These are phyloP conservation scores for Verticillium klebahnii DNA, from an alignment of 2,329 filamentous ascomycete genomes.

Conservation along the genomic window DNA sequence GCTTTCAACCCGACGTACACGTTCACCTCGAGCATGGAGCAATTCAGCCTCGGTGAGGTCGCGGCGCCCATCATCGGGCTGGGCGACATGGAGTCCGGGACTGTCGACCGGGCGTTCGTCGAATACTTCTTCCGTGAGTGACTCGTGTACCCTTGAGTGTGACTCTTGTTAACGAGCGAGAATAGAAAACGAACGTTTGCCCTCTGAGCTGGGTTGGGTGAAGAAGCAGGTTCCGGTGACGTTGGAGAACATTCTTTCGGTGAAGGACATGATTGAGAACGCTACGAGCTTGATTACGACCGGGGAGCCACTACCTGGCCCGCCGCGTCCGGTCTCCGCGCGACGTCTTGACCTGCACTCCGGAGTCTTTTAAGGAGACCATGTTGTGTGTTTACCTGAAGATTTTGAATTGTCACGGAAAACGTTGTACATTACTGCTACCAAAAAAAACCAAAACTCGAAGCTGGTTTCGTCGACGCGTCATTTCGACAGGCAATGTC, in stretches of 20 bases:
- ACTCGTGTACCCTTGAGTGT: no score
- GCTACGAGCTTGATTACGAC: slow-evolving; percentile 3
- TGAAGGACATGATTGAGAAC: slow-evolving; percentile 6
- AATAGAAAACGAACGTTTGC: slow-evolving; percentile 9
- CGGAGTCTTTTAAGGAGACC: neutral
- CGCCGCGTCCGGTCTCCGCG: neutral
- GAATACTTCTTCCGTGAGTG: slow-evolving; percentile 42
- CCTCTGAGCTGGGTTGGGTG: slow-evolving; percentile 7
- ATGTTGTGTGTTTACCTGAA: neutral
- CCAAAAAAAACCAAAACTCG: no score
- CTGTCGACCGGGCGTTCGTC: slow-evolving; percentile 32
- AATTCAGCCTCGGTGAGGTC: slow-evolving; percentile 46
- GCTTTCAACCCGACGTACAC: slow-evolving; percentile 43
- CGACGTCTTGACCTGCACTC: neutral
- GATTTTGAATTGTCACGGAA: neutral
- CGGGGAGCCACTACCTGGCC: neutral
- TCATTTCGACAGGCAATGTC: neutral
- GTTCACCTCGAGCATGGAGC: slow-evolving; percentile 34
- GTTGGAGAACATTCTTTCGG: slow-evolving; percentile 2
- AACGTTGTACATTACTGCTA: no score
- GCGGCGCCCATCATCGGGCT: slow-evolving; percentile 45
- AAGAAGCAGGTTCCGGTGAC: slow-evolving; percentile 1
- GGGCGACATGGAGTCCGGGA: slow-evolving; percentile 34
- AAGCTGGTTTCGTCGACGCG: no score
- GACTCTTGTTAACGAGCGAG: neutral